A percentile compares a stretch with the other conserved stretches of the same genome.
Evolutionary conservation across 495 filamentous ascomycete genomes (phyloP).

Genomic region (Annulohypoxylon maeteangense): DNA sequence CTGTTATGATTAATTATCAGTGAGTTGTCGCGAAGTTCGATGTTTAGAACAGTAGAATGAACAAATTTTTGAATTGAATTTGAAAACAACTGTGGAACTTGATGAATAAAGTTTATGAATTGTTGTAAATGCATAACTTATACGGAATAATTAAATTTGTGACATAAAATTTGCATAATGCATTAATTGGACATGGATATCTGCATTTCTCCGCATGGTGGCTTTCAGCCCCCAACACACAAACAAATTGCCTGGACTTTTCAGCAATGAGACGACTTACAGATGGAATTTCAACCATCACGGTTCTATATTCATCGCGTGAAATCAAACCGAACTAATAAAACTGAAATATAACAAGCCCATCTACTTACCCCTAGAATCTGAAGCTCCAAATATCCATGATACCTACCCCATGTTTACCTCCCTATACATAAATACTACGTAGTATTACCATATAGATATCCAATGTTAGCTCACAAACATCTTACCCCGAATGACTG

Average conservation of each 20-base stretch:
- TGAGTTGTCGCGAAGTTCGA: neutral
- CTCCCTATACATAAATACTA: neutral
- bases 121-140: neutral
- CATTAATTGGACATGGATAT: neutral
- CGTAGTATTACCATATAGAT: neutral
- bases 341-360: too few species aligned
- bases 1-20: neutral
- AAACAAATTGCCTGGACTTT: neutral
- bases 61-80: neutral
- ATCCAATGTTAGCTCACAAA: neutral
- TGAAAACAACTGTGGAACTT: neutral
- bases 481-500: slow-evolving; percentile 22
- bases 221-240: slow-evolving; percentile 1
- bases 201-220: slow-evolving; percentile 4
- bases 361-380: slow-evolving; percentile 1
- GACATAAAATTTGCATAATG: too few species aligned
- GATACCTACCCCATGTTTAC: slow-evolving; percentile 12
- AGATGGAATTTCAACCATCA: neutral
- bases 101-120: neutral
- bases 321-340: neutral
- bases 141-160: too few species aligned
- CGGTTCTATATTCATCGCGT: neutral
- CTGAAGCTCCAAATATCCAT: neutral
- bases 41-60: too few species aligned
- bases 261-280: slow-evolving; percentile 13